phyloP scores from a whole-genome alignment of 2,329 filamentous ascomycete species.

The Fusarium denticulatum region DNA sequence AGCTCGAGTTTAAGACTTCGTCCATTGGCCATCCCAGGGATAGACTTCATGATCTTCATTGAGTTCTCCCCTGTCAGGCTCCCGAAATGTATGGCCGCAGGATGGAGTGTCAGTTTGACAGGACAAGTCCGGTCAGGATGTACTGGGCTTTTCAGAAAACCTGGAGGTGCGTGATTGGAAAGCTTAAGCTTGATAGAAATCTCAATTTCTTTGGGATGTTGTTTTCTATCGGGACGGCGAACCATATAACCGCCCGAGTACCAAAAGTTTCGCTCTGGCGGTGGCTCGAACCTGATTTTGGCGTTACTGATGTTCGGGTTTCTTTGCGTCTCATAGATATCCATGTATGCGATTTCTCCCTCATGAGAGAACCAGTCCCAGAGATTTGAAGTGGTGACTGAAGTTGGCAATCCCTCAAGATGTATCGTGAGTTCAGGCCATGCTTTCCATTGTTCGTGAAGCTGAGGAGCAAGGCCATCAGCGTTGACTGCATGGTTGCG shows the following conservation, averaged over 20 bases:
- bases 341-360: slow-evolving; percentile 65
- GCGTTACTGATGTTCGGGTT: slow-evolving; percentile 45
- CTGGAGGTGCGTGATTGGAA: neutral
- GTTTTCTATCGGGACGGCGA: slow-evolving; percentile 29
- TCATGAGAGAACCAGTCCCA: slow-evolving; percentile 62
- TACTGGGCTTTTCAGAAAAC: slow-evolving; percentile 34
- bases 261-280: slow-evolving; percentile 65
- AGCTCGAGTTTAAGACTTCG: slow-evolving; percentile 44
- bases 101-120: slow-evolving; percentile 53
- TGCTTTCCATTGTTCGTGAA: slow-evolving; percentile 44
- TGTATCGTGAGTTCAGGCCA: slow-evolving; percentile 49
- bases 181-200: slow-evolving; percentile 25
- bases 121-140: slow-evolving; percentile 41
- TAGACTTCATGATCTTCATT: slow-evolving; percentile 67
- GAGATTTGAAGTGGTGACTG: slow-evolving; percentile 56
- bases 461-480: neutral
- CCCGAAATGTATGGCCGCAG: slow-evolving; percentile 69
- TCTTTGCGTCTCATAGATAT: slow-evolving; percentile 54
- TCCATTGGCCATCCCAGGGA: slow-evolving; percentile 17
- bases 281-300: slow-evolving; percentile 66
- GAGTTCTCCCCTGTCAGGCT: slow-evolving; percentile 61
- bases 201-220: slow-evolving; percentile 32
- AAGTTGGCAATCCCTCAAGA: slow-evolving; percentile 48
- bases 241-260: slow-evolving; percentile 45
- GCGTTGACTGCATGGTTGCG: neutral